A percentile compares a stretch with the other conserved stretches of the same genome.
Conservation (phyloP, 2,329 filamentous ascomycete genomes). For the Penicillium freii region DNA sequence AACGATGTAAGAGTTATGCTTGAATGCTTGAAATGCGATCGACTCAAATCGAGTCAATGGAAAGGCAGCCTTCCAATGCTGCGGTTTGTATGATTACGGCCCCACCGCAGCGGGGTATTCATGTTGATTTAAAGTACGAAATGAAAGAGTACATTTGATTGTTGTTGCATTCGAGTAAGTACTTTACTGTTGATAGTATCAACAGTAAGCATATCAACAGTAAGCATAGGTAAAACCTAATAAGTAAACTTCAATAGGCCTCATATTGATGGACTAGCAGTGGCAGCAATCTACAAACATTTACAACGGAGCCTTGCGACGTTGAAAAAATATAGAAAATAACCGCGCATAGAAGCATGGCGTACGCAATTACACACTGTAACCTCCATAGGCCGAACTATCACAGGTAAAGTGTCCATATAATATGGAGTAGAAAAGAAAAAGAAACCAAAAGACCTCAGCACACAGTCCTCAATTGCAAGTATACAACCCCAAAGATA, state of each 20-base stretch:
- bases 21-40: background rate
- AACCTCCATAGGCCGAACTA: background rate
- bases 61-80: background rate
- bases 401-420: background rate
- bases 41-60: background rate
- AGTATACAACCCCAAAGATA: background rate
- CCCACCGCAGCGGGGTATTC: background rate
- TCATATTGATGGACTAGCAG: background rate
- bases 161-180: background rate
- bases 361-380: background rate
- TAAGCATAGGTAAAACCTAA: background rate
- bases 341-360: background rate
- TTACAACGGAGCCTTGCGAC: background rate
- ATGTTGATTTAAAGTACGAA: background rate
- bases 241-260: too few species aligned
- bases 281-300: background rate
- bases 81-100: background rate
- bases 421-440: background rate
- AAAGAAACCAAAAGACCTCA: background rate
- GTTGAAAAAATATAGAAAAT: background rate
- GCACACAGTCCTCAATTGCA: background rate
- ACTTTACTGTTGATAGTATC: background rate
- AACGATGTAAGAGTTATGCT: slow-evolving; percentile 7
- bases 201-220: background rate
- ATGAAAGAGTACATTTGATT: background rate